These are phyloP conservation scores for Globomyces pollinis-pini DNA, from an alignment of 192 early-diverging fungal genomes.

Conservation along the genomic window DNA sequence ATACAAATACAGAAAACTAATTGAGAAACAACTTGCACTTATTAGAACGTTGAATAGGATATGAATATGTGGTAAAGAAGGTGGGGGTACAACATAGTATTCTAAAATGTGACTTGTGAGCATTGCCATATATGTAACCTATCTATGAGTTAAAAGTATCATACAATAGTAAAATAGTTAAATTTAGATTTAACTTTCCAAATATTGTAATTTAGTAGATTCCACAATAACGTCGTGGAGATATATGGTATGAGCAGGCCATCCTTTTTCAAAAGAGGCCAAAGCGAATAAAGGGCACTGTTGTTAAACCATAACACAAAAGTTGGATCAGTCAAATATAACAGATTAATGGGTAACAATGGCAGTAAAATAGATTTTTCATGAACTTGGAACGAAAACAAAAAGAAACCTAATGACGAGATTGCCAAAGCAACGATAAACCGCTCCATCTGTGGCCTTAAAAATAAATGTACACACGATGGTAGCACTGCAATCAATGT, in stretches of 20 bases:
- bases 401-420: slow-evolving; percentile 81
- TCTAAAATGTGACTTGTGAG: slow-evolving; percentile 52
- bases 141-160: not conserved
- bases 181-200: not conserved
- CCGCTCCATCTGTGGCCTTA: slow-evolving; percentile 33
- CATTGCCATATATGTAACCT: slow-evolving; percentile 43
- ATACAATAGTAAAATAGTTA: not conserved
- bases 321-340: slow-evolving; percentile 63
- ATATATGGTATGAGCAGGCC: slow-evolving; percentile 63
- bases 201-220: slow-evolving; percentile 40
- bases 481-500: slow-evolving; percentile 71
- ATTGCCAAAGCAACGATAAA: slow-evolving; percentile 69
- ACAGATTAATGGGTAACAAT: slow-evolving; percentile 61
- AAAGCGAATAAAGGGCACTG: slow-evolving; percentile 82
- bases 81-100: slow-evolving; percentile 51
- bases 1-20: slow-evolving; percentile 67
- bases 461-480: slow-evolving; percentile 58
- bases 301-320: slow-evolving; percentile 63
- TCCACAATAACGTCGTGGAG: slow-evolving; percentile 66
- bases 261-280: slow-evolving; percentile 76
- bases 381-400: slow-evolving; percentile 96
- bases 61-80: slow-evolving; percentile 71
- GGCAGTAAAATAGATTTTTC: slow-evolving; percentile 95
- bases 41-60: slow-evolving; percentile 70
- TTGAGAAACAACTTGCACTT: slow-evolving; percentile 57